phyloP scores from a whole-genome alignment of 2,329 filamentous ascomycete genomes.

The Talaromyces sp. region DNA sequence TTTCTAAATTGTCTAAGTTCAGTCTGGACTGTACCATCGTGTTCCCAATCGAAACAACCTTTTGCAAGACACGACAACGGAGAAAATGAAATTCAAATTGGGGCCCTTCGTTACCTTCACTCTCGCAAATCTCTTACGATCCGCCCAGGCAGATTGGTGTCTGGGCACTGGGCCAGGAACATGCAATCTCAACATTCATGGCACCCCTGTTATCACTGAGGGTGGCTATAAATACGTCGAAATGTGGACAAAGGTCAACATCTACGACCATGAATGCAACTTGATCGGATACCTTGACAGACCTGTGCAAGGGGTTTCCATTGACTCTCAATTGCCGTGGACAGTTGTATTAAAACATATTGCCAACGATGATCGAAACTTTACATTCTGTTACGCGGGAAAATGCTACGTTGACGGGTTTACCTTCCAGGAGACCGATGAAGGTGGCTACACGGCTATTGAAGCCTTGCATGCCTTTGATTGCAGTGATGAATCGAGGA shows the following conservation, averaged over 20 bases:
- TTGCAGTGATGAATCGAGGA: background rate
- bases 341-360: conserved; percentile 1
- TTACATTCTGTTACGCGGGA: conserved; percentile 10
- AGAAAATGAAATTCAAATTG: background rate
- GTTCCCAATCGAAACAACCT: background rate
- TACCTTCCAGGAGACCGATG: background rate
- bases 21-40: background rate
- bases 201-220: background rate
- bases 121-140: background rate
- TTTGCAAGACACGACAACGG: background rate
- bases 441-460: background rate
- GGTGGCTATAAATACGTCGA: background rate
- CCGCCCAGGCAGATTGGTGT: background rate
- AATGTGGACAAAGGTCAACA: background rate
- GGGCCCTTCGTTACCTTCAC: background rate
- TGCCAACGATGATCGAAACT: background rate
- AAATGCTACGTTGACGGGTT: conserved; percentile 2
- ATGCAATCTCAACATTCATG: conserved; percentile 8
- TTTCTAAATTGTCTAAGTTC: background rate
- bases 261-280: conserved; percentile 9
- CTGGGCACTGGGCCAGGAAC: background rate
- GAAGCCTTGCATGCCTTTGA: conserved; percentile 8
- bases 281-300: background rate
- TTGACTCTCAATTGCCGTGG: conserved; percentile 7
- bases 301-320: background rate